Percentiles rank a stretch among this genome's conserved stretches.
Evolutionary conservation across 2,329 filamentous ascomycete species (phyloP).

Genomic region (Aspergillus phoenicis): DNA sequence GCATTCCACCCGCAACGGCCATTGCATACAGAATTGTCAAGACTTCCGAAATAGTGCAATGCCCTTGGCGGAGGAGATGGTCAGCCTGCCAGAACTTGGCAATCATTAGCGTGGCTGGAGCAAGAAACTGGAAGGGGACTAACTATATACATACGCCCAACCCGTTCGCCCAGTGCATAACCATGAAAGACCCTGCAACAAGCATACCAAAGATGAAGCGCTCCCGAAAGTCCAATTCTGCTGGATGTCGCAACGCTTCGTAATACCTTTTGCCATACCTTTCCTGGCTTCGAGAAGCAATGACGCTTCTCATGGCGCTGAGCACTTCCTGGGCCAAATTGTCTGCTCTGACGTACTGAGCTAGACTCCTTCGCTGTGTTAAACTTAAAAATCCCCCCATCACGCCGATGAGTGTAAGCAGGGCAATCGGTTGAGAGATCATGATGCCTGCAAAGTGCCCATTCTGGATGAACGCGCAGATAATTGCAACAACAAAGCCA

Average conservation of each 20-base stretch:
- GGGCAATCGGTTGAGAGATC: conserved; percentile 65
- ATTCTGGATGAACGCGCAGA: neutral
- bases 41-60: conserved; percentile 11
- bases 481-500: conserved; percentile 9
- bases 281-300: conserved; percentile 12
- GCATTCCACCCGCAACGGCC: conserved; percentile 12
- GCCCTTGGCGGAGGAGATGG: conserved; percentile 1
- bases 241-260: neutral
- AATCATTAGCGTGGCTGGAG: neutral
- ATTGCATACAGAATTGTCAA: conserved; percentile 15
- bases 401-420: conserved; percentile 57
- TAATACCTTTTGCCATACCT: conserved; percentile 8
- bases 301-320: conserved; percentile 6
- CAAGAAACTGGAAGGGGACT: neutral
- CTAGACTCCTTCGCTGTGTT: neutral
- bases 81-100: conserved; percentile 14
- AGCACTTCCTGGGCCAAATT: conserved; percentile 11
- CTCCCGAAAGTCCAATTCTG: conserved; percentile 4
- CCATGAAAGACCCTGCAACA: conserved; percentile 6
- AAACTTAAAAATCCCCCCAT: neutral
- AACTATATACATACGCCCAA: conserved; percentile 11
- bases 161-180: conserved; percentile 14
- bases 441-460: conserved; percentile 12
- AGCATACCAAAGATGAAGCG: conserved; percentile 8
- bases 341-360: neutral